Conservation (phyloP, 2,329 filamentous ascomycete genomes). For the Exophiala sp. region DNA sequence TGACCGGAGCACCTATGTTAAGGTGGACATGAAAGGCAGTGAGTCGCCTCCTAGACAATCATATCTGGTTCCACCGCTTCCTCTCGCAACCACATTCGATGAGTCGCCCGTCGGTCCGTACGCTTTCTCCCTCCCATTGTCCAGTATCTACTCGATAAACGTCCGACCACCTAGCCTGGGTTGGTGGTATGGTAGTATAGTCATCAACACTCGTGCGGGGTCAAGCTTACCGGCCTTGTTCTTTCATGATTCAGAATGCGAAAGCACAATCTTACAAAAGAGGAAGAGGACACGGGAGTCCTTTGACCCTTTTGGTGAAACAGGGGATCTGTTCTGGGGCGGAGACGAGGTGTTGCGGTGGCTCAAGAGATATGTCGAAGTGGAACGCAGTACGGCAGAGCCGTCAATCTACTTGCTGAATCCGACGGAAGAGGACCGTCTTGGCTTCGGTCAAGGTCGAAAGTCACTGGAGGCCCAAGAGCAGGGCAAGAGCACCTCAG, state of each 20-base stretch:
- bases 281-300: constrained; percentile 77
- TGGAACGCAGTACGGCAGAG: constrained; percentile 82
- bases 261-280: constrained; percentile 90
- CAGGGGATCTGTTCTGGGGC: constrained; percentile 91
- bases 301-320: constrained; percentile 86
- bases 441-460: constrained; percentile 64
- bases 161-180: constrained; percentile 88
- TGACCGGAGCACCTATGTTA: constrained; percentile 84
- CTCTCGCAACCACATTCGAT: constrained; percentile 71
- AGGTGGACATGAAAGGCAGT: constrained; percentile 82
- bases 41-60: constrained; percentile 79
- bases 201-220: constrained; percentile 86
- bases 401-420: constrained; percentile 89
- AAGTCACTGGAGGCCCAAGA: constrained; percentile 47
- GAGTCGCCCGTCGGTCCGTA: constrained; percentile 71
- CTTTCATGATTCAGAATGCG: constrained; percentile 96
- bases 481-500: constrained; percentile 33
- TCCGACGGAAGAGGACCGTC: constrained; percentile 76
- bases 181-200: constrained; percentile 97
- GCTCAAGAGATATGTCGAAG: constrained; percentile 76
- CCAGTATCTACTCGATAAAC: constrained; percentile 83
- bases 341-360: constrained; percentile 92
- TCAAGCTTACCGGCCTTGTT: constrained; percentile 95
- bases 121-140: constrained; percentile 86
- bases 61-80: constrained; percentile 86